Evolutionary conservation across 306 rosid species (phyloP), one percentile per base, ranked within the genome.

Genomic region (Cicer cuneatum): DNA sequence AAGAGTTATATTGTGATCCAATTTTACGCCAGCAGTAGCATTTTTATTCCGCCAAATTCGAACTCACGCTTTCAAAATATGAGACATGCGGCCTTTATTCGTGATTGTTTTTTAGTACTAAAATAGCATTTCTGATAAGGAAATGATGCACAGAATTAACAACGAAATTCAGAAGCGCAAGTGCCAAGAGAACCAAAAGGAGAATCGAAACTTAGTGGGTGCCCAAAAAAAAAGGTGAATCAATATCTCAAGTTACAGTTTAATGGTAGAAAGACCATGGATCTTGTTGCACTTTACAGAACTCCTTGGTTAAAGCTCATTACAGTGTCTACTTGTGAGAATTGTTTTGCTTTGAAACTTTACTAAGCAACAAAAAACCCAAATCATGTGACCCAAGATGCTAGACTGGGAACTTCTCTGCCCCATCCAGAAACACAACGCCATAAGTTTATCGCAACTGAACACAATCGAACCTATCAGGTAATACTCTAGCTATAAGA

Each of bases 211-310:
- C 35, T 56, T 14, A 59, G 15, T 54, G 45, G 43, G 18, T 43
- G 52, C 11, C 33, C 5, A 3, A 8, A 64, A 41, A 12, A 64
- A 18, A 54, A 61, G 15, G 40, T 72, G 41, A 57, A 47, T 24
- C 60, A 48, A 38, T 67, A 59, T 74, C 69, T 38, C 16, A 56
- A 47, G 75, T 7, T 64, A 18, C 41, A 75, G 5, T 57, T 71
- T 39, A 3, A 68, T 38, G 65, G 43, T 21, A 14, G 38, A 60
- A 62, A 54, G 35, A 45, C 72, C 45, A 14, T 38, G 5, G 16
- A 49, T 60, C 51, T 40, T 18, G 48, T 37, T 69, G 61, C 56
- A 75, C 74, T 72, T 7, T 61, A 73, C 80, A 47, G 65, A 69
- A 73, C 49, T 73, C 52, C 53, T 16, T 51, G 24, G 45, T 47